A percentile compares a stretch with the other conserved stretches of the same genome.
phyloP scores from a whole-genome alignment of 352 stramenopile genomes.

The Phytophthora gonapodyides region DNA sequence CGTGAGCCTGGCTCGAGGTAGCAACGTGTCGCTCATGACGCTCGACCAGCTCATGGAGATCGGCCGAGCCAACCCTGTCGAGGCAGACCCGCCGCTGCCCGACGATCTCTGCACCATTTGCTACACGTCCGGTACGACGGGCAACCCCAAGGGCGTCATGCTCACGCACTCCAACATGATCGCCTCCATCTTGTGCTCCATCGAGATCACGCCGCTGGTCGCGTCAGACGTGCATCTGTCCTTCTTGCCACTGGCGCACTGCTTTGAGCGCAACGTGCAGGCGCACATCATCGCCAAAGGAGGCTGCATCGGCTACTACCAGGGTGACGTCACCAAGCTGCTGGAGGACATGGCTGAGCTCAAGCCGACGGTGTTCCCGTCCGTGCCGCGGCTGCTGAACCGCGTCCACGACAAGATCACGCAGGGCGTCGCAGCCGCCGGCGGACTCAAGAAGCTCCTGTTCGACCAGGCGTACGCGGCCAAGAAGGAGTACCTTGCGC shows the following conservation, averaged over 20 bases:
- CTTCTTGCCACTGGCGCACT: conserved; percentile 95
- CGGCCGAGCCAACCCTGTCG: conserved; percentile 48
- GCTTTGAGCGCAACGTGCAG: conserved; percentile 90
- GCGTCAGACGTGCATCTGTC: conserved; percentile 76
- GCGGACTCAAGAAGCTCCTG: conserved; percentile 89
- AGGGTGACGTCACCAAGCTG: conserved; percentile 86
- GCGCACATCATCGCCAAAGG: conserved; percentile 63
- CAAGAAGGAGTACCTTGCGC: conserved; percentile 67
- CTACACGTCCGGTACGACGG: conserved; percentile 60
- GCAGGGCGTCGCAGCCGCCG: conserved; percentile 63
- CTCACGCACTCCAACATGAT: conserved; percentile 55
- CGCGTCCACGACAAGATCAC: conserved; percentile 96
- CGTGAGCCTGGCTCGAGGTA: conserved; percentile 36
- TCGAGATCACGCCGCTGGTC: conserved; percentile 33
- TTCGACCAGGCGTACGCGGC: conserved; percentile 85
- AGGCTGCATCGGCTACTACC: conserved; percentile 91
- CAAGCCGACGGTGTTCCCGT: conserved; percentile 90
- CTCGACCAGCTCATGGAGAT: conserved; percentile 46
- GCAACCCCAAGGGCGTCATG: conserved; percentile 56
- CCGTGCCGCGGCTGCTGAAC: conserved; percentile 95
- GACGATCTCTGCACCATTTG: conserved; percentile 58
- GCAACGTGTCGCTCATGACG: conserved; percentile 55
- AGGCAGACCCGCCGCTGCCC: conserved; percentile 44
- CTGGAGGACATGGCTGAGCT: conserved; percentile 93
- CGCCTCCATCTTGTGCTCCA: conserved; percentile 35